Base-by-base conservation (phyloP, 306 rosid species). In the Citrullus mucosospermus region DNA sequence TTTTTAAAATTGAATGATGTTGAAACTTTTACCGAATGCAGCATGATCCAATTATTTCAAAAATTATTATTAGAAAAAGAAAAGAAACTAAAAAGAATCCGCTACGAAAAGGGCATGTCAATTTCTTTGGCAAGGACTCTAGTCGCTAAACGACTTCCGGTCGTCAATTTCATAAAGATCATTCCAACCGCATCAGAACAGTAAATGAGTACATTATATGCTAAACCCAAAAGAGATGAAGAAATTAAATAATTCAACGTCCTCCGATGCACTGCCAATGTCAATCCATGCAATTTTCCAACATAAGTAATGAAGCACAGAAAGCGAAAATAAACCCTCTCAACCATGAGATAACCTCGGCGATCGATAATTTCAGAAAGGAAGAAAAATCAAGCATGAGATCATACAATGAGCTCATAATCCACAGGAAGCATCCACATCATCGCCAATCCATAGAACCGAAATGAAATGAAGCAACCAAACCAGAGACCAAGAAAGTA, bases 401-500 rank as follows among this genome's bases (percentile, higher is more conserved):
- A 66, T 36, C 72, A 66, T 54, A 36, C 25, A 44, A 80, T 36
- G 62, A 54, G 30, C 18, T 28, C 46, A 34, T 15, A 56, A 36
- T 25, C 30, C 71, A 28, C 20, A 48, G 14, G 2, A 44, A 77
- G 59, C 51, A 58, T 18, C 17, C 38, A 34, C 20, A 57, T 32
- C 36, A 32, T 2, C 36, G 4, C 36, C 36, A 32, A 32, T 32
- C 36, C 36, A 32, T 1, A 2, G 6, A 44, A 44, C 9, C 0
- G n/a, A 55, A 66, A 67, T 18, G 20, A 76, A 60, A 76, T 22
- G 5, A 66, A 76, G 22, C 59, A 36, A 63, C 17, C 14, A 63
- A 50, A 82, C 14, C 39, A 58, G 46, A 79, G 58, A n/a, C 4
- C 46, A 65, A 36, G 1, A 65, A 38, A 77, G 36, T 8, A 95